Evolutionary conservation across 345 rosid genomes (phyloP), one percentile per base, ranked within the genome.

Genomic region (Eucalyptus pauciflora): DNA sequence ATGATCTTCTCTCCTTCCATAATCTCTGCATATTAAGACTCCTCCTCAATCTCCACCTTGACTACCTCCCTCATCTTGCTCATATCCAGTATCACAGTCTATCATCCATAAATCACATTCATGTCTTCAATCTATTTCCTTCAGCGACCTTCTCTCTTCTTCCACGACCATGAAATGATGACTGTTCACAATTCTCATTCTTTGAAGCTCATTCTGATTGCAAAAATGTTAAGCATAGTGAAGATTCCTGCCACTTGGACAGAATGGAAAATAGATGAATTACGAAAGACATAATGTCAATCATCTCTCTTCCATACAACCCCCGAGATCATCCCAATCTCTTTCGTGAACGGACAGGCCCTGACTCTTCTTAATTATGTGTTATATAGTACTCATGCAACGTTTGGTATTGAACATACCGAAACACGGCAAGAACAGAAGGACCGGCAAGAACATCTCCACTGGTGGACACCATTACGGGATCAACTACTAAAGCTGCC

Each of bases 401-500:
- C 1, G 2, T 37, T 41, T 41, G 48, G 29, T 76, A 0, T 76
- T 76, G 85, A 64, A 90, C 96, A 80, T 91, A 97, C 99, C 93
- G 91, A 88, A 95, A 95, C 49, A 88, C 91, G 17, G 95, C 91
- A 85, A 98, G 93, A 91, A 96, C 89, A 76, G 98, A 94, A 89
- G 99, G 95, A 90, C 94, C 96, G 20, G 98, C 97, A 24, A 97
- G 93, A 89, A 95, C 96, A 87, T 98, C 98, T 58, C 99, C 99
- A 91, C 98, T 96, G 15, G 99, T 97, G 71, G 99, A 97, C 81
- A 97, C 98, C 99, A 97, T 96, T 86, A 97, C 99, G 49, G 99
- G 99, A 95, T 97, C 99, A 93, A 97, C 96, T 88, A 97, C 99
- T 88, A 98, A 91, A 94, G 98, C 99, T 98, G 89, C 94, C 94